These are phyloP conservation scores for Boletus subparvulus DNA, from an alignment of 768 basidiomycete species.

Conservation along the genomic window DNA sequence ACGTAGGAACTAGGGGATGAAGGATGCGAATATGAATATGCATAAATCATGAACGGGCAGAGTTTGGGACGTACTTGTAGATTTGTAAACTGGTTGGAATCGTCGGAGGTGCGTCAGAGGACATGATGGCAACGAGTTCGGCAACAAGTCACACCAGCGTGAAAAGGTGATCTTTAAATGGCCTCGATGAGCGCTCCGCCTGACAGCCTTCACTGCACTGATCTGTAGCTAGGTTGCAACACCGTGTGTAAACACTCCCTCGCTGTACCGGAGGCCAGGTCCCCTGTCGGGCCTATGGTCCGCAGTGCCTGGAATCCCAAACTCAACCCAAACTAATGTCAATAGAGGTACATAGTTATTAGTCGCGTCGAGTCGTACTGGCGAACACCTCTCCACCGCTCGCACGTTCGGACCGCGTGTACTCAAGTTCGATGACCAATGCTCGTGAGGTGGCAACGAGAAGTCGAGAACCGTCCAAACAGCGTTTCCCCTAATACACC, in stretches of 20 bases:
- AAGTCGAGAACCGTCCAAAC: slow-evolving; percentile 47
- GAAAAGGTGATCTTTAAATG: not conserved
- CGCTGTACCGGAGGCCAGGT: no score
- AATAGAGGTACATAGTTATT: no score
- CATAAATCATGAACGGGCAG: not conserved
- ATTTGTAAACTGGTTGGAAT: slow-evolving; percentile 59
- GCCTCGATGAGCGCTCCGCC: no score
- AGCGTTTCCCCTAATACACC: slow-evolving; percentile 44
- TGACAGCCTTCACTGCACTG: no score
- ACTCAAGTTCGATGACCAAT: slow-evolving; percentile 5
- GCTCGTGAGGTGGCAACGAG: slow-evolving; percentile 8
- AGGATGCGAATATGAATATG: not conserved
- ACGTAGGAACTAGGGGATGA: slow-evolving; percentile 60
- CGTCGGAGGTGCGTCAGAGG: slow-evolving; percentile 50
- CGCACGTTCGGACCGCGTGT: no score
- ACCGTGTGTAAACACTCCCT: no score
- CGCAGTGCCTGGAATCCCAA: no score
- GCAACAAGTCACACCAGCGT: not conserved
- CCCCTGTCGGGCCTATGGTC: no score
- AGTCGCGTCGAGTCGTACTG: no score
- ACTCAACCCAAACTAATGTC: no score
- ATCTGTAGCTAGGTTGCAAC: no score
- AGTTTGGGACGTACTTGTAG: slow-evolving; percentile 57
- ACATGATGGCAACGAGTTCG: slow-evolving; percentile 10
- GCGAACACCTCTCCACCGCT: no score